These are phyloP conservation scores for Plasmodium knowlesi DNA, from an alignment of 169 alveolate species.

Conservation along the genomic window DNA sequence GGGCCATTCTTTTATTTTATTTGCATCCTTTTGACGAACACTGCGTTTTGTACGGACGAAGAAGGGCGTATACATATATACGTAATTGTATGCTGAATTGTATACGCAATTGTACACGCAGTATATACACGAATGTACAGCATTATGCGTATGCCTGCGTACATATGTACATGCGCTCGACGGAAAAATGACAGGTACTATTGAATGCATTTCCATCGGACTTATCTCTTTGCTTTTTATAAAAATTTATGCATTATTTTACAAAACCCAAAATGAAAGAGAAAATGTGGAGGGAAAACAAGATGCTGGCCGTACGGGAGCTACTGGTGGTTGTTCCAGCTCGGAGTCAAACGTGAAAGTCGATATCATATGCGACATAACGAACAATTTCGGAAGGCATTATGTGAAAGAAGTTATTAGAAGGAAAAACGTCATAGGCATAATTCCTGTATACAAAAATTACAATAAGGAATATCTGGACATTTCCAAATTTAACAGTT, in stretches of 20 bases:
- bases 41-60: neutral
- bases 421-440: constrained; percentile 53
- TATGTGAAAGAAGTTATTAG: constrained; percentile 35
- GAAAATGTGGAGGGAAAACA: neutral
- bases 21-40: neutral
- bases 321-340: neutral
- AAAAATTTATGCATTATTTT: constrained; percentile 29
- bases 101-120: neutral
- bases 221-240: constrained; percentile 35
- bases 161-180: constrained; percentile 10
- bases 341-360: constrained; percentile 15
- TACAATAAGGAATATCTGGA: constrained; percentile 63
- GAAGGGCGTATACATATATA: neutral
- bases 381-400: constrained; percentile 71
- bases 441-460: constrained; percentile 65
- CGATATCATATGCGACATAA: constrained; percentile 62
- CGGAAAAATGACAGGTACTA: constrained; percentile 19
- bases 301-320: neutral
- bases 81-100: neutral
- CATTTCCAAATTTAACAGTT: constrained; percentile 24
- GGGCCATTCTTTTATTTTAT: neutral
- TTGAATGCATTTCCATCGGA: constrained; percentile 52
- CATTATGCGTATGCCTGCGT: neutral
- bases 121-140: neutral
- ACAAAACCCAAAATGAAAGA: constrained; percentile 33